Base-by-base conservation (phyloP, 1,139 yeast genomes). In the Yamadazyma diospyri region DNA sequence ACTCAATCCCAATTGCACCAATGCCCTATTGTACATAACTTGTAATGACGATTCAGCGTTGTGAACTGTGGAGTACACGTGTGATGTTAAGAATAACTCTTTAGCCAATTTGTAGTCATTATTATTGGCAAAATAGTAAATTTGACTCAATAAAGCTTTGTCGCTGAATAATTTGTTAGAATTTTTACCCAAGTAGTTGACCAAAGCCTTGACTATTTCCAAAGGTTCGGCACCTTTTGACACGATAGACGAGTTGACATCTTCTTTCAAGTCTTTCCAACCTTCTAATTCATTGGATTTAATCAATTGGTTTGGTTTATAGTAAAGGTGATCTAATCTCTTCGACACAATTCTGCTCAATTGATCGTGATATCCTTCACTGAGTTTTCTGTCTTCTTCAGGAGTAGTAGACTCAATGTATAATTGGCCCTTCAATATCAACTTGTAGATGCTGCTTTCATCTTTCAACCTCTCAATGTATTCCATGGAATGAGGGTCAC, bases 401-500 rank as follows among this genome's bases (percentile, higher is more conserved):
- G 80, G 68, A 37, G 77, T 69, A 11, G 78, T 72, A 21, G 69
- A 55, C 61, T 92, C 97, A 53, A 84, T 71, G 60, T 92, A 89
- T 45, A 84, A 61, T 66, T 94, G 98, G 22, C 88, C 79, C 54
- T 95, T 79, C 39, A 92, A 74, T 45, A 92, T 75, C 55, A 87
- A 71, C 37, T 73, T 71, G 66, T 89, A 92, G 37, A 92, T 71
- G 29, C 67, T 66, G 42, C 80, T 72, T 64, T 92, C 98, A 60
- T 89, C 96, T 59, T 84, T 82, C 57, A 94, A 75, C 57, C 97
- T 78, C 48, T 83, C 88, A 46, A 92, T 77, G 60, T 92, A 94
- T 59, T 94, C 98, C 40, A 86, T 81, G 19, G 97, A 85, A 58
- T 92, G 97, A 32, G 97, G 96, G 57, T 92, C 97, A 49, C 87